phyloP scores from a whole-genome alignment of 2,329 filamentous ascomycete genomes.

The Fusarium tjaetaba region DNA sequence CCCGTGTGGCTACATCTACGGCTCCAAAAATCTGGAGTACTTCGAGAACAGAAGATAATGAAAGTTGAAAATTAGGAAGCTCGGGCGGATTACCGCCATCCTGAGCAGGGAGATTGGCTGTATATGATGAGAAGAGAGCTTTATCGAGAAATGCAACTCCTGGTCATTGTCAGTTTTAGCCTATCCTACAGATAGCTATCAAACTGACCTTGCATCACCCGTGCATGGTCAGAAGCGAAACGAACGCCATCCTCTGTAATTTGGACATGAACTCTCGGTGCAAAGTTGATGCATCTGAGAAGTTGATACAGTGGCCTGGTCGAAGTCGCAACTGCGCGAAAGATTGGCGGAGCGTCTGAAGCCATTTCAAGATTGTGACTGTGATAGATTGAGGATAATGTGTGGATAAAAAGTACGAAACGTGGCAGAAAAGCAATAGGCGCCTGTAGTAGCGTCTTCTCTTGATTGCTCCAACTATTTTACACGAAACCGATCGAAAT shows the following conservation, averaged over 20 bases:
- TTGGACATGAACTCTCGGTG: constrained; percentile 70
- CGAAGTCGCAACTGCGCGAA: constrained; percentile 80
- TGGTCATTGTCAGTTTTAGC: constrained; percentile 27
- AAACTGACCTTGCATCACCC: constrained; percentile 85
- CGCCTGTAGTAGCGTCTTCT: constrained; percentile 46
- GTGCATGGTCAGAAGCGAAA: constrained; percentile 87
- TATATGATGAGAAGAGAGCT: constrained; percentile 86
- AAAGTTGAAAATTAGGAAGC: constrained; percentile 83
- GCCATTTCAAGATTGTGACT: constrained; percentile 40
- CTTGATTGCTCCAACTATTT: constrained; percentile 50
- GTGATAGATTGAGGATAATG: constrained; percentile 7
- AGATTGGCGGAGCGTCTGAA: constrained; percentile 61
- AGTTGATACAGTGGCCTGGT: constrained; percentile 77
- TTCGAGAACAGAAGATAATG: constrained; percentile 86
- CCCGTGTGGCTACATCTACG: constrained; percentile 71
- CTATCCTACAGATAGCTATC: neutral
- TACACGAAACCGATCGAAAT: constrained; percentile 48
- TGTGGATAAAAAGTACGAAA: constrained; percentile 29
- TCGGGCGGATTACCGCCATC: constrained; percentile 53
- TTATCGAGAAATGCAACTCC: constrained; percentile 82
- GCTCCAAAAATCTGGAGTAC: constrained; percentile 95
- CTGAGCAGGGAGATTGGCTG: constrained; percentile 63
- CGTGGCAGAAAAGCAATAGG: constrained; percentile 40
- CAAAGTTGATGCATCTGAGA: constrained; percentile 67
- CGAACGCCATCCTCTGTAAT: constrained; percentile 87